Evolutionary conservation across 1,284 basidiomycete genomes (phyloP), one percentile per base, ranked within the genome.

Genomic region (Mycena sp.): DNA sequence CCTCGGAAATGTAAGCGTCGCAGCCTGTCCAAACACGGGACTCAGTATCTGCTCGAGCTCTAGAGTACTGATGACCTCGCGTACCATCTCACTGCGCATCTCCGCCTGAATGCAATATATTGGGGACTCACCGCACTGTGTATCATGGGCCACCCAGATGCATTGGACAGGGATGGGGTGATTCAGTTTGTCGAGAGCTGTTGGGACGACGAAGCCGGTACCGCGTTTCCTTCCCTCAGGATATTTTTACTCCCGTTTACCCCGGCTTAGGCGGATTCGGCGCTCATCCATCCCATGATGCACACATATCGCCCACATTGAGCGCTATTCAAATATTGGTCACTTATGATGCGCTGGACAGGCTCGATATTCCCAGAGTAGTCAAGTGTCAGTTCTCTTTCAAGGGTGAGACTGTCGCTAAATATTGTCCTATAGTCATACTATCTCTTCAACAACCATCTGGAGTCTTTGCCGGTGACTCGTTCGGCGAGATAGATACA

Each of bases 61-160:
- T 74, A 95, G 94, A 91, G 86, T 76, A 90, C 91, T 67, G 87
- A 95, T 81, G 94, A 95, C 69, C 83, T 97, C n/a, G 84, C 87
- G 1, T 99, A 98, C 80, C 94, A 99, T 76, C 84, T 97, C 45
- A 98, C 96, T 0, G 86, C 95, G 9, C 97, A 99, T 78, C 85
- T 99, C 9, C 93, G 97, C 10, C 84, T 99, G 78, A 99, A 99
- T 76, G 97, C 96, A 10, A 85, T 99, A 17, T 99, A 99, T 78
- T 99, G 97, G 97, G 97, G 95, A 11, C 81, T 97, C 26, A 94
- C 92, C 0, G 95, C 97, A 0, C 80, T 98, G 3, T 91, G 86
- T 51, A 83, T 96, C 29, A 91, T 99, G 88, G 86, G 85, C 0
- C 86, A 85, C 26, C 82, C 87, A 46, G 90, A 96, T 50, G 93